Base-by-base conservation (phyloP, 176 grass and related monocot genomes). In the Hyparrhenia diplandra region DNA sequence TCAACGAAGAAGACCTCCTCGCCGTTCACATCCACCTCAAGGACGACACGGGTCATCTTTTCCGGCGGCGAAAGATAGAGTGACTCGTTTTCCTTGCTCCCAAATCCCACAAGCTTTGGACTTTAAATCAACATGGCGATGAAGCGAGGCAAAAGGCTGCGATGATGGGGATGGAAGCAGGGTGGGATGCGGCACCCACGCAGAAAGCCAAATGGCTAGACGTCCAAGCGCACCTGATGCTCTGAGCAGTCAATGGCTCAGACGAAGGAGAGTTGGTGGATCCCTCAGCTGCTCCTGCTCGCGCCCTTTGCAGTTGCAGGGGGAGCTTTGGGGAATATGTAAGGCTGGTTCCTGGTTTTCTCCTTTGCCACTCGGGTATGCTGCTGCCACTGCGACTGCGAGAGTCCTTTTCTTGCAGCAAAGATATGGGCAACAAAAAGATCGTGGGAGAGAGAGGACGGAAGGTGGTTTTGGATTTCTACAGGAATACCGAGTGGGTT, bases 21-120 rank as follows among this genome's bases (percentile, higher is more conserved):
- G 46, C 83, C 97, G 84, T 96, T 91, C 63, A 99, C 87, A 78
- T 99, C 90, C 28, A 93, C 88, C 85, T 99, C 83, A 83, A 99
- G 90, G 62, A 86, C 81, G 61, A 88, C 90, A 85, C 87, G 84
- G 35, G 61, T 82, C 91, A 92, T 88, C 78, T 88, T 57, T 94
- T 9, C 10, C n/a, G 7, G 37, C 45, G 65, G 74, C 52, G 24
- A 62, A 72, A 72, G 68, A 62, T n/a, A n/a, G n/a, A n/a, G n/a
- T n/a, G n/a, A 61, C n/a, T 20, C 34, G 34, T 29, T 49, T 18
- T 21, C 75, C 24, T 10, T 25, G 8, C 35, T 73, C 74, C 25
- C 34, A 64, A n/a, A 79, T 37, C 68, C 68, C 68, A 8, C 71
- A 23, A 47, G 30, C 59, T 68, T 46, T 42, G 37, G 74, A 73